These are phyloP conservation scores for Tympanopsis confertula DNA, from an alignment of 2,329 filamentous ascomycete genomes.

Conservation along the genomic window DNA sequence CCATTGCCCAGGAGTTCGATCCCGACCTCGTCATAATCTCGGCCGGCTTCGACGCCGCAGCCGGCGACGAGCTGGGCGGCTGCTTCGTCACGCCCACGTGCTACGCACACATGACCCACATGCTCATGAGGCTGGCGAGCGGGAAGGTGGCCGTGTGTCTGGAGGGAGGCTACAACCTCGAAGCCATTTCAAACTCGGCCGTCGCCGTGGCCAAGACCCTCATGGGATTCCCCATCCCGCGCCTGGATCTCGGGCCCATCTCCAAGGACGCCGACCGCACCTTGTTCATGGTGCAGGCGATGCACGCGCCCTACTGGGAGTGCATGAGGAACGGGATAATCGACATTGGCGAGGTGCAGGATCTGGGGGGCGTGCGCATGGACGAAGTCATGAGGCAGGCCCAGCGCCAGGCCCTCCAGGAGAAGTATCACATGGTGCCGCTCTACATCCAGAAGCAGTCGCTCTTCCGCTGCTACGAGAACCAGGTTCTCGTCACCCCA, in stretches of 20 bases:
- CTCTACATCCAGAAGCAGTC: conserved; percentile 67
- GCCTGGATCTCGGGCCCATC: conserved; percentile 42
- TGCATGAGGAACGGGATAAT: conserved; percentile 50
- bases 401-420: conserved; percentile 65
- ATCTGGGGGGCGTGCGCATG: too few relatives aligned
- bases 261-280: conserved; percentile 44
- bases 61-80: conserved; percentile 58
- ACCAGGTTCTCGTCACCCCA: conserved; percentile 74
- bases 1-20: conserved; percentile 60
- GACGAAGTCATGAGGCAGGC: conserved; percentile 74
- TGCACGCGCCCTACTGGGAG: conserved; percentile 68
- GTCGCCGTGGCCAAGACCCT: conserved; percentile 82
- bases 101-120: conserved; percentile 68
- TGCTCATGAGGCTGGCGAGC: conserved; percentile 63
- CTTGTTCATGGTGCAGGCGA: conserved; percentile 44
- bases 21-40: conserved; percentile 47
- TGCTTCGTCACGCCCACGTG: conserved; percentile 61
- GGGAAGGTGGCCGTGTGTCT: conserved; percentile 79
- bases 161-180: conserved; percentile 90
- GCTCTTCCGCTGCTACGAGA: conserved; percentile 67
- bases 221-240: conserved; percentile 82
- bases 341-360: too few relatives aligned
- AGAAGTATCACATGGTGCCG: conserved; percentile 62
- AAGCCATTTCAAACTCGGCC: conserved; percentile 84
- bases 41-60: conserved; percentile 64